These are phyloP conservation scores for Clonostachys chloroleuca DNA, from an alignment of 2,329 filamentous ascomycete genomes.

Conservation along the genomic window DNA sequence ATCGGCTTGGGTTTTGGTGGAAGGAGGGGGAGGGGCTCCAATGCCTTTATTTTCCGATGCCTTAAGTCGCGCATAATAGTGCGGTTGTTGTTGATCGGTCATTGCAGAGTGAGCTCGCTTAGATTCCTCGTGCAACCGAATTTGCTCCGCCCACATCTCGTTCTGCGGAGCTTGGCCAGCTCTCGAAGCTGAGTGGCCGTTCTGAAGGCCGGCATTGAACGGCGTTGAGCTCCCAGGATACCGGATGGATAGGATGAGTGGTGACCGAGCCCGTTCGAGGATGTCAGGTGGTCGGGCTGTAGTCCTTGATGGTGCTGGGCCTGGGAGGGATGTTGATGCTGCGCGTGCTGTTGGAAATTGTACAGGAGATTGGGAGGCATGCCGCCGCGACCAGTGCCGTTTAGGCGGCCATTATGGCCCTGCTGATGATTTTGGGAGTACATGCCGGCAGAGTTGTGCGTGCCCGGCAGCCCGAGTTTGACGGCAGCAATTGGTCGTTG, in stretches of 20 bases:
- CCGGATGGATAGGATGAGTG: slow-evolving; percentile 25
- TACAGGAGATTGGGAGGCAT: slow-evolving; percentile 60
- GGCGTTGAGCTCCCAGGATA: slow-evolving; percentile 58
- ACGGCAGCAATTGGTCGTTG: no score
- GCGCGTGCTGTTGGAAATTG: slow-evolving; percentile 60
- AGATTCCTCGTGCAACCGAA: slow-evolving; percentile 74
- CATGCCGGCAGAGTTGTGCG: slow-evolving; percentile 46
- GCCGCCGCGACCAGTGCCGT: slow-evolving; percentile 45
- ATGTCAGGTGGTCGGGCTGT: slow-evolving; percentile 54
- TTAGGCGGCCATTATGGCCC: slow-evolving; percentile 72
- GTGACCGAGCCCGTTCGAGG: slow-evolving; percentile 48
- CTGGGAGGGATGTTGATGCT: slow-evolving; percentile 59
- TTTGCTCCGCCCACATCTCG: slow-evolving; percentile 84
- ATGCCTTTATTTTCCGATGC: slow-evolving; percentile 67
- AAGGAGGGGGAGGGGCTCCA: slow-evolving; percentile 44
- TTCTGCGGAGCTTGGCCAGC: slow-evolving; percentile 47
- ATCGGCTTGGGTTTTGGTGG: slow-evolving; percentile 40
- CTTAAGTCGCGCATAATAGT: slow-evolving; percentile 69
- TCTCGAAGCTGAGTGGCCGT: slow-evolving; percentile 47
- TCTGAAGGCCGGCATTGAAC: slow-evolving; percentile 52
- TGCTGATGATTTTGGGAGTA: slow-evolving; percentile 70
- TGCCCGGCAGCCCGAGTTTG: neutral
- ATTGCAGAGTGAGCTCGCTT: slow-evolving; percentile 69
- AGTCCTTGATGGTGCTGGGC: slow-evolving; percentile 59
- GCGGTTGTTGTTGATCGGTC: slow-evolving; percentile 59